Evolutionary conservation across 83 land plant species (phyloP).

Genomic region (Thuja plicata): DNA sequence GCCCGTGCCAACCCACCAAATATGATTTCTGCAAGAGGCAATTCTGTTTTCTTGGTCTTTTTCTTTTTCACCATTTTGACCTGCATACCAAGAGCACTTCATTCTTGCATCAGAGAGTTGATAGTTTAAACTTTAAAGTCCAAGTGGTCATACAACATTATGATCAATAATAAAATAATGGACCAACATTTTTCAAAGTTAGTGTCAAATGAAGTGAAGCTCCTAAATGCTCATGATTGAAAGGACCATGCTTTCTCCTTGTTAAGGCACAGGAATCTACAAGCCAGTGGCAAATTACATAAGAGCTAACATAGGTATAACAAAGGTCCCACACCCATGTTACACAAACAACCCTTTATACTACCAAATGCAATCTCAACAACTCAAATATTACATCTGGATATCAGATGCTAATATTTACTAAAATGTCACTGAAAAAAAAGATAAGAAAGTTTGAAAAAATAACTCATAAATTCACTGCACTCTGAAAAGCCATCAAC

Average conservation of each 20-base stretch:
- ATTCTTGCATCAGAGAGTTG: background rate
- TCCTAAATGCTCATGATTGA: background rate
- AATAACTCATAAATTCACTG: background rate
- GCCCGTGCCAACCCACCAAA: constrained; percentile 54
- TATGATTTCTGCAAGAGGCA: constrained; percentile 53
- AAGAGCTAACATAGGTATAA: background rate
- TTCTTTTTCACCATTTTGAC: constrained; percentile 40
- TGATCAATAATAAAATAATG: background rate
- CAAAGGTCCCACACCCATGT: background rate
- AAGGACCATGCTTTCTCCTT: background rate
- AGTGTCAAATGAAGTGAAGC: background rate
- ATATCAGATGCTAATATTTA: background rate
- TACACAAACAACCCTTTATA: background rate
- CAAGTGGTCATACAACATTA: background rate
- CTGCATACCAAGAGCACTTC: constrained; percentile 12
- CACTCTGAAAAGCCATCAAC: background rate
- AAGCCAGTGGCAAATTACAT: too few relatives aligned
- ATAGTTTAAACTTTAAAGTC: background rate
- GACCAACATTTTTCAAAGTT: background rate
- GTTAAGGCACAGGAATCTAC: too few relatives aligned
- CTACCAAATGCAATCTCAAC: background rate
- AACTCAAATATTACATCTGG: too few relatives aligned
- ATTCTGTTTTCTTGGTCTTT: constrained; percentile 52
- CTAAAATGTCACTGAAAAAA: background rate
- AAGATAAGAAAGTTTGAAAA: too few relatives aligned